Evolutionary conservation across 495 filamentous ascomycete genomes (phyloP), one percentile per base, ranked within the genome.

Genomic region (Terfezia boudieri): DNA sequence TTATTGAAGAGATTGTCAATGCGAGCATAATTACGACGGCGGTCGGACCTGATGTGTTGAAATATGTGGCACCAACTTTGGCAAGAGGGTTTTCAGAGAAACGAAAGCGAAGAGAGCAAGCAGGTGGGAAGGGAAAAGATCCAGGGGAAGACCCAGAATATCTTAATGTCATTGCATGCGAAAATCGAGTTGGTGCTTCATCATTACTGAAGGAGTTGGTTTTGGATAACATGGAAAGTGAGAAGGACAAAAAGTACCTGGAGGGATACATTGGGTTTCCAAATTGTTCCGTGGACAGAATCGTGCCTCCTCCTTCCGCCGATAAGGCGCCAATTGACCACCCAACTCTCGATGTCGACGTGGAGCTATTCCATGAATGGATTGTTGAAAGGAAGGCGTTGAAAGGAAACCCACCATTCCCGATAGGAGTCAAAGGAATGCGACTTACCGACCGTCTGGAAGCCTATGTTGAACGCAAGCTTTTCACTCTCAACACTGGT

Each of bases 321-420:
- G 48, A 56, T 1, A 32, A 37, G 16, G 59, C 55, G 20, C 50
- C 52, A 17, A 46, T 62, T 22, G 14, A 46, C 8, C 12, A 20
- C 14, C 41, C 41, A 46, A 32, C 23, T 12, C 73, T 95, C 41
- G 82, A 95, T 62, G 90, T 98, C 58, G 85, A 81, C 61, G 87
- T 98, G 56, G 90, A 98, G 75, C 85, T 84, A 69, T 98, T 94
- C 77, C 93, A 82, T 73, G 90, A 98, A 69, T 98, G 90, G 90
- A 90, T 87, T 9, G 87, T 95, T 49, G 90, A 98, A 62, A 67
- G 75, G 63, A 50, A 59, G 9, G 63, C 57, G 8, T 56, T 65
- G 51, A 62, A 62, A 50, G 62, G 62, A n/a, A 55, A 57, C 10
- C 80, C 76, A 2, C 88, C 86, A 0, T 95, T 94, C 70, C 86